These are phyloP conservation scores for Colletotrichum melonis DNA, from an alignment of 2,329 filamentous ascomycete species.

Conservation along the genomic window DNA sequence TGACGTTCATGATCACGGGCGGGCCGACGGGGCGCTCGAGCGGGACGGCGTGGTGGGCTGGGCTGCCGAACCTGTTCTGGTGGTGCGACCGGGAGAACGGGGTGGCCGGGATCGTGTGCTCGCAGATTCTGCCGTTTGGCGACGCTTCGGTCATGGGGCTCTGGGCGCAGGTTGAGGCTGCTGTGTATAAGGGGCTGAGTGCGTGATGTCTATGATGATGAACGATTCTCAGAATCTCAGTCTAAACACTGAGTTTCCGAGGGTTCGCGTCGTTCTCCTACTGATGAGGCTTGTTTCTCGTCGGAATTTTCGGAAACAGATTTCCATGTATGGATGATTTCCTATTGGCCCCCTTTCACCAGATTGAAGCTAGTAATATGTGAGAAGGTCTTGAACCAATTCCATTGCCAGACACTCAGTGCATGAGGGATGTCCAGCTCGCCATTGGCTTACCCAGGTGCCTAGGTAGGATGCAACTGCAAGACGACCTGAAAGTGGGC, in stretches of 20 bases:
- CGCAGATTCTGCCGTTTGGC: conserved; percentile 63
- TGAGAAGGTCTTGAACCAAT: background rate
- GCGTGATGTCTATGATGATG: background rate
- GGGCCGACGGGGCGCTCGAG: conserved; percentile 62
- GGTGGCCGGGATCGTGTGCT: conserved; percentile 62
- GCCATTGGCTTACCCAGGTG: background rate
- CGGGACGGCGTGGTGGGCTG: conserved; percentile 67
- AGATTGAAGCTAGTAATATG: background rate
- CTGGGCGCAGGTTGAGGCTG: conserved; percentile 52
- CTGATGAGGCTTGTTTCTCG: background rate
- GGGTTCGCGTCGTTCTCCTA: background rate
- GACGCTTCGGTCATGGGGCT: conserved; percentile 54
- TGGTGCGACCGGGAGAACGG: conserved; percentile 71
- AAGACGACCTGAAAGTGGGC: background rate
- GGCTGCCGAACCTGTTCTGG: conserved; percentile 71
- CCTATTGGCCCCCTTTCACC: background rate
- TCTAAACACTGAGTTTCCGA: too few relatives aligned
- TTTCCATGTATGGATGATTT: background rate
- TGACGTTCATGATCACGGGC: conserved; percentile 65
- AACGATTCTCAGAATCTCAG: too few relatives aligned
- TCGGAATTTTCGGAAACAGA: background rate
- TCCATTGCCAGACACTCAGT: background rate
- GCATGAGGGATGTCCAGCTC: background rate
- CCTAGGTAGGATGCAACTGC: background rate
- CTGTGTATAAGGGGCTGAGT: conserved; percentile 46